Evolutionary conservation across 306 rosid species (phyloP), one percentile per base, ranked within the genome.

Genomic region (Alnus rubra): DNA sequence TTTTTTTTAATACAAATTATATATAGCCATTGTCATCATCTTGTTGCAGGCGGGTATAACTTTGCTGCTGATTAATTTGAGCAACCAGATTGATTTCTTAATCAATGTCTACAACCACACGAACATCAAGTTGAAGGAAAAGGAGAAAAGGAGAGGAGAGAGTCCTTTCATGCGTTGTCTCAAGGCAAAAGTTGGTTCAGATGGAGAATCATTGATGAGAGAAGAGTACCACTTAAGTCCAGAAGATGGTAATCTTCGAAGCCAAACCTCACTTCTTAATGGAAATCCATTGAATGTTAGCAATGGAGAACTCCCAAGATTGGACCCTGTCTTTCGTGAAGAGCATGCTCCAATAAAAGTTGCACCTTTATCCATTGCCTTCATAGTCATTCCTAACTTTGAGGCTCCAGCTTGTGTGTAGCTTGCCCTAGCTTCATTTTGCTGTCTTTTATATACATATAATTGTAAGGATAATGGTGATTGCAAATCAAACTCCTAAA

Each of bases 141-240:
- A 23, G 0, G 28, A 23, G 28, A 23, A 23, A 23, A 23, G 28
- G 28, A 23, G 28, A 23, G 28, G 28, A 23, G 28, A 23, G 28
- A 23, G 28, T 23, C 28, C 28, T 23, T 23, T 23, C 28, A 23
- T 23, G 28, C 28, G 28, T 23, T 23, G 28, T 23, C 28, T 23
- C 28, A 23, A 23, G 28, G 28, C 28, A 23, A 23, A 23, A 23
- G 28, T 23, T 23, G 28, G 28, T 23, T 23, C 28, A 23, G 28
- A 82, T 51, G 78, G 64, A 64, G 64, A 84, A 50, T 68, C 87
- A 51, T 52, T 60, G 28, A 23, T 23, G 84, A 89, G 98, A 85
- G 95, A 95, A 48, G 98, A 95, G 77, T 95, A 95, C 73, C 93
- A 84, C 78, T 81, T 95, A 85, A 90, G 92, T 49, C 77, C 98